Percentiles rank a stretch among this genome's conserved stretches.
Conservation (phyloP, 805 yeast genomes). For the Saturnispora zaruensis region DNA sequence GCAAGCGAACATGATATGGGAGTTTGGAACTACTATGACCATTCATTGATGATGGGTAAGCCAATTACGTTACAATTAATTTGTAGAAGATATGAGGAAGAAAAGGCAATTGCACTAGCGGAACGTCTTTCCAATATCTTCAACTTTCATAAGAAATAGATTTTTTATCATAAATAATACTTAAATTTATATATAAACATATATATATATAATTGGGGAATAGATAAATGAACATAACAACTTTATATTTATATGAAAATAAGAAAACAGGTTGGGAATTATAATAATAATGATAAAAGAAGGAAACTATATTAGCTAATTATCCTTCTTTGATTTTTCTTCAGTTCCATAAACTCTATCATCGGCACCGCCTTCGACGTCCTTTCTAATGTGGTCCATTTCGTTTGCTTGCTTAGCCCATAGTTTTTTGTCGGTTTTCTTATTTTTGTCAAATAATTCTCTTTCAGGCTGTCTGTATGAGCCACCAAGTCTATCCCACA, state of each 20-base stretch:
- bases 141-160: background rate
- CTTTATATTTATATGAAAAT: background rate
- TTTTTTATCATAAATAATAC: background rate
- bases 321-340: slow-evolving; percentile 1
- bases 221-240: background rate
- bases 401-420: slow-evolving; percentile 64
- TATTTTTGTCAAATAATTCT: slow-evolving; percentile 62
- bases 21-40: slow-evolving; percentile 34
- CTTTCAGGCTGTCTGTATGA: slow-evolving; percentile 89
- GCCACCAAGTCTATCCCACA: slow-evolving; percentile 96
- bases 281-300: background rate
- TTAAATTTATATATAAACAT: background rate
- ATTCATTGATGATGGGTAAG: slow-evolving; percentile 34
- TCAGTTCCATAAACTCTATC: slow-evolving; percentile 54
- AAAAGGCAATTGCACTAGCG: slow-evolving; percentile 38
- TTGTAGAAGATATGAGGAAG: slow-evolving; percentile 50
- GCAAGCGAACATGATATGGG: slow-evolving; percentile 29
- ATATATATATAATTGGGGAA: background rate
- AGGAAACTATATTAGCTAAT: background rate
- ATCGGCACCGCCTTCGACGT: slow-evolving; percentile 74
- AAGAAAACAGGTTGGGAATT: background rate
- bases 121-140: slow-evolving; percentile 4
- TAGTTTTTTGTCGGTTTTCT: slow-evolving; percentile 47
- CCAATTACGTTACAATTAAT: slow-evolving; percentile 51
- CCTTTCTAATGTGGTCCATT: slow-evolving; percentile 71